Evolutionary conservation across 768 basidiomycete species (phyloP), one percentile per base, ranked within the genome.

Genomic region (Termitomyces sp.): DNA sequence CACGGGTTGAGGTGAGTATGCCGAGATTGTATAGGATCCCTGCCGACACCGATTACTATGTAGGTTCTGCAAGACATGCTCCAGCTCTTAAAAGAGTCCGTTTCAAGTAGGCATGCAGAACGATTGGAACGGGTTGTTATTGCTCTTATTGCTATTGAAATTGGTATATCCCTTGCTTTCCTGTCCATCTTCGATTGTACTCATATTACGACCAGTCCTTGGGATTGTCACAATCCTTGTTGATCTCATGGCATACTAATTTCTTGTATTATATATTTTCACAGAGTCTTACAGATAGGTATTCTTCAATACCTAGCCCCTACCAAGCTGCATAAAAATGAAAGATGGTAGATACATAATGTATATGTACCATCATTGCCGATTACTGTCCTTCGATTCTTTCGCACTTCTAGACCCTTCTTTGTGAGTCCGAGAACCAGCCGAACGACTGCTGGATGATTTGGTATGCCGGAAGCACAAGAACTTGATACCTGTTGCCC

Each of bases 61-160:
- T 66, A 95, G 92, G 92, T 98, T 55, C 76, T 98, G 40, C 96
- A 98, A 81, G 96, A 98, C 73, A 96, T 98, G 92, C 84, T 98
- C 11, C 90, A 94, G 70, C 83, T 98, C 56, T 78, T 98, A 56
- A 98, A 98, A 74, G 96, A 97, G 74, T 92, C 92, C 11, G 95
- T 96, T 31, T 92, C 92, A 32, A 94, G 88, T 65, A 86, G 87
- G 67, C 94, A 97, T 69, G 86, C 93, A 1, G 95, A 97, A 73
- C 84, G 93, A 31, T 81, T 97, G 8, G 95, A 97, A 73, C 91
- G 92, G 71, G 94, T 97, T 60, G 91, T 97, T 64, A 96, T 97
- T 63, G 87, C 86, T 54, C 79, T 97, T 59, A 96, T 97, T 70
- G 95, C 77, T 45, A 89, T 96, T 56, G 92, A 94, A 74, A 94